A percentile compares a stretch with the other conserved stretches of the same genome.
Evolutionary conservation across 345 rosid species (phyloP).

Genomic region (Salix exigua): DNA sequence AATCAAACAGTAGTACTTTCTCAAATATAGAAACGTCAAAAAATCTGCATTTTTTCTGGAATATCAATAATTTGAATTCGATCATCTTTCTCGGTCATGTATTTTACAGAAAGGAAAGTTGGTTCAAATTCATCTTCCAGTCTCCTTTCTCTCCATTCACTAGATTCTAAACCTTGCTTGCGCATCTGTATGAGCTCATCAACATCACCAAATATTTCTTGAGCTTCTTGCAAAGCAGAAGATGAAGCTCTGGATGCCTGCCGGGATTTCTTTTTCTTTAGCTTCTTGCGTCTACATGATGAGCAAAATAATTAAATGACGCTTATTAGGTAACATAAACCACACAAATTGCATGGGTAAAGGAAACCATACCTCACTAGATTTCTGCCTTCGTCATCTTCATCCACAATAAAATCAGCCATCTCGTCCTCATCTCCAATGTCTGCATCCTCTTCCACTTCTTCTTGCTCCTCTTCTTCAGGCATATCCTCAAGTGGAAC

Average conservation of each 20-base stretch:
- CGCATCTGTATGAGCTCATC: conserved; percentile 69
- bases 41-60: conserved; percentile 96
- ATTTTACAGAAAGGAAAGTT: conserved; percentile 77
- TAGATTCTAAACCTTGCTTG: conserved; percentile 60
- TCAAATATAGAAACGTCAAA: conserved; percentile 1
- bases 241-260: conserved; percentile 73
- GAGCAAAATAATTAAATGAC: conserved; percentile 9
- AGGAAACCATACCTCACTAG: conserved; percentile 47
- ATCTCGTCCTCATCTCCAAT: conserved; percentile 93
- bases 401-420: conserved; percentile 95
- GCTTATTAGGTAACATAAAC: not conserved
- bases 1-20: conserved; percentile 5
- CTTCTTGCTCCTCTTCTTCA: conserved; percentile 77
- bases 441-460: conserved; percentile 78
- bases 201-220: conserved; percentile 89
- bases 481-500: conserved; percentile 72
- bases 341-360: not conserved
- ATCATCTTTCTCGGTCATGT: conserved; percentile 95
- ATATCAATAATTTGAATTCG: conserved; percentile 66
- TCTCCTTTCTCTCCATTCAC: conserved; percentile 66
- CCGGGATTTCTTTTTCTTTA: conserved; percentile 67
- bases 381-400: conserved; percentile 63
- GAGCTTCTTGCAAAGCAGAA: conserved; percentile 77
- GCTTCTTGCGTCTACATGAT: conserved; percentile 49
- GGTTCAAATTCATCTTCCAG: conserved; percentile 97